Evolutionary conservation across 208 protist genomes (phyloP).

Genomic region (Crithidia acanthocephali): DNA sequence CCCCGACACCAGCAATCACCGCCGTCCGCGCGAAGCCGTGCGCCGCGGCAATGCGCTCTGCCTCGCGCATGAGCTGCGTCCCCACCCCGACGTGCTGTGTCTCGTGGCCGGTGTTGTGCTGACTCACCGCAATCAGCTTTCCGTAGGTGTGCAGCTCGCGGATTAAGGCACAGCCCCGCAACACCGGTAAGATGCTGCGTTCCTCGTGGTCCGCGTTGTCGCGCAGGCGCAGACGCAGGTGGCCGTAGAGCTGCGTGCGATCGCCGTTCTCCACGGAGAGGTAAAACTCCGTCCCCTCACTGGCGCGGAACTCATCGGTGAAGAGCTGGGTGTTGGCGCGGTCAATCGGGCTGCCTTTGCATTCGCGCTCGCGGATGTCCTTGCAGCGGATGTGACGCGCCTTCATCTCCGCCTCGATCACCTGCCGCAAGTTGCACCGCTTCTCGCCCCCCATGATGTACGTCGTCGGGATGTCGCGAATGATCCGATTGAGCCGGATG

Average conservation of each 20-base stretch:
- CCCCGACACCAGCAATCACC: slow-evolving; percentile 98
- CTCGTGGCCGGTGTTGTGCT: slow-evolving; percentile 86
- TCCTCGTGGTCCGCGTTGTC: slow-evolving; percentile 58
- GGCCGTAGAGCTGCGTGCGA: slow-evolving; percentile 88
- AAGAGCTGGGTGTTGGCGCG: slow-evolving; percentile 67
- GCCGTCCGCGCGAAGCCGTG: slow-evolving; percentile 92
- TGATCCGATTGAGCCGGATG: slow-evolving; percentile 98
- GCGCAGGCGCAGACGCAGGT: slow-evolving; percentile 85
- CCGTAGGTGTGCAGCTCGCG: slow-evolving; percentile 99
- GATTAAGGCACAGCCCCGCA: slow-evolving; percentile 94
- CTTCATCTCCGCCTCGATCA: slow-evolving; percentile 96
- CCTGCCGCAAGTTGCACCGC: slow-evolving; percentile 98
- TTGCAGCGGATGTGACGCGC: slow-evolving; percentile 89
- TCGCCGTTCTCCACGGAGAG: slow-evolving; percentile 83
- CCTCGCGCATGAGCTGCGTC: slow-evolving; percentile 98
- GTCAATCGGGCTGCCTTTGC: slow-evolving; percentile 80
- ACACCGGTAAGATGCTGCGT: slow-evolving; percentile 84
- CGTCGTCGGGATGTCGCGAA: slow-evolving; percentile 99
- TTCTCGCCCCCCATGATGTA: slow-evolving; percentile 98
- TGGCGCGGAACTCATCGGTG: slow-evolving; percentile 79
- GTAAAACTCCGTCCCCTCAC: slow-evolving; percentile 84
- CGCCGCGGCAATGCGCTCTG: slow-evolving; percentile 95
- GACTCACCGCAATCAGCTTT: slow-evolving; percentile 71
- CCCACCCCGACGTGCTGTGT: slow-evolving; percentile 98
- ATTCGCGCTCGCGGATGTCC: slow-evolving; percentile 96